Evolutionary conservation across 2,329 filamentous ascomycete species (phyloP).

Genomic region (Diplodia scrobiculata): DNA sequence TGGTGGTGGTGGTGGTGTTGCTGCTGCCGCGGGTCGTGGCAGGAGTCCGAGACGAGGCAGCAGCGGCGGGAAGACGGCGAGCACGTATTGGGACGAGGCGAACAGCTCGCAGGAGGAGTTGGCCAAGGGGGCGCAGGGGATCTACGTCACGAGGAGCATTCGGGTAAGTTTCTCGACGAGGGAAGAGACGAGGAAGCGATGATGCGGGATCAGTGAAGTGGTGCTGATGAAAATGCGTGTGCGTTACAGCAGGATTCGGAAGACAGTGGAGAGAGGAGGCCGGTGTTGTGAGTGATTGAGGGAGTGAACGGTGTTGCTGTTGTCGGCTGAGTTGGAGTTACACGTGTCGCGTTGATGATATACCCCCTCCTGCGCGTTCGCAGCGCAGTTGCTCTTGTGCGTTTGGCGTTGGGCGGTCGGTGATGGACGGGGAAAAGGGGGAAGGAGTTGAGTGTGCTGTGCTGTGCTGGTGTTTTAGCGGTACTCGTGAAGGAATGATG

Average conservation of each 20-base stretch:
- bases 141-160: conserved; percentile 25
- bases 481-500: neutral
- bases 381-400: neutral
- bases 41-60: neutral
- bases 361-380: neutral
- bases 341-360: neutral
- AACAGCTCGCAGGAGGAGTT: conserved; percentile 20
- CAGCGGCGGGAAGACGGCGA: neutral
- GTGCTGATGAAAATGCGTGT: neutral
- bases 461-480: neutral
- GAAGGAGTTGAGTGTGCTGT: neutral
- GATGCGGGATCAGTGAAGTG: neutral
- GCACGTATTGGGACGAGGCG: conserved; percentile 20
- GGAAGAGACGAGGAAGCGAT: neutral
- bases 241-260: conserved; percentile 1
- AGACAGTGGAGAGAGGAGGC: neutral
- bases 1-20: neutral
- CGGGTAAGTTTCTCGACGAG: conserved; percentile 8
- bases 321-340: neutral
- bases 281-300: neutral
- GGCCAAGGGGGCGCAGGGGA: neutral
- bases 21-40: neutral
- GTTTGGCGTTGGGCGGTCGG: neutral
- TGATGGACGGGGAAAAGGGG: neutral
- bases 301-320: neutral